These are phyloP conservation scores for Sarocladium oryzae DNA, from an alignment of 2,329 filamentous ascomycete species.

Conservation along the genomic window DNA sequence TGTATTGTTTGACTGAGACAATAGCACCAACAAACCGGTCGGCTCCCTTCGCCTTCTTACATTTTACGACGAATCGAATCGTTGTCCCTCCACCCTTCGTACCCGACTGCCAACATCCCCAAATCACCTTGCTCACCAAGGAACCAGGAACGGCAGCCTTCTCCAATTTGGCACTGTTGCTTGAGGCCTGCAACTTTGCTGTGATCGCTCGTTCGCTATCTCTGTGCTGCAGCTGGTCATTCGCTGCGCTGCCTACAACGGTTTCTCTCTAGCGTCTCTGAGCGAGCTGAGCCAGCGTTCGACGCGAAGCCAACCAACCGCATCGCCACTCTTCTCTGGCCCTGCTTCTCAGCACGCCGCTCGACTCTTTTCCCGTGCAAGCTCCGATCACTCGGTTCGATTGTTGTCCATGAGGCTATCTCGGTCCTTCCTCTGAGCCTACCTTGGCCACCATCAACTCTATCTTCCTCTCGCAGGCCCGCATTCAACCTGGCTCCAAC, in stretches of 20 bases:
- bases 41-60: no score
- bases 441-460: not conserved
- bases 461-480: not conserved
- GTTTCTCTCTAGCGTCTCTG: slow-evolving; percentile 4
- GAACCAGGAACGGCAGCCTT: no score
- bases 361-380: not conserved
- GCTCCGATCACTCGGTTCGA: not conserved
- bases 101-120: no score
- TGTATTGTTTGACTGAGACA: no score
- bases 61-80: no score
- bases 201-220: not conserved
- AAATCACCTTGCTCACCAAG: no score
- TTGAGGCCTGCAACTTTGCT: not conserved
- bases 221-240: not conserved
- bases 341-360: not conserved
- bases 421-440: not conserved
- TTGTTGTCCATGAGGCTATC: not conserved
- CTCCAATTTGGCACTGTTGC: not conserved
- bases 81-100: no score
- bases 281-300: slow-evolving; percentile 5
- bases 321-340: slow-evolving; percentile 5
- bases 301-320: slow-evolving; percentile 5
- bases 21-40: no score
- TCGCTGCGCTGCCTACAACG: not conserved
- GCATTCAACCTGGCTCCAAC: not conserved